Conservation (phyloP, 257 asterid genomes). For the Sherardia arvensis region DNA sequence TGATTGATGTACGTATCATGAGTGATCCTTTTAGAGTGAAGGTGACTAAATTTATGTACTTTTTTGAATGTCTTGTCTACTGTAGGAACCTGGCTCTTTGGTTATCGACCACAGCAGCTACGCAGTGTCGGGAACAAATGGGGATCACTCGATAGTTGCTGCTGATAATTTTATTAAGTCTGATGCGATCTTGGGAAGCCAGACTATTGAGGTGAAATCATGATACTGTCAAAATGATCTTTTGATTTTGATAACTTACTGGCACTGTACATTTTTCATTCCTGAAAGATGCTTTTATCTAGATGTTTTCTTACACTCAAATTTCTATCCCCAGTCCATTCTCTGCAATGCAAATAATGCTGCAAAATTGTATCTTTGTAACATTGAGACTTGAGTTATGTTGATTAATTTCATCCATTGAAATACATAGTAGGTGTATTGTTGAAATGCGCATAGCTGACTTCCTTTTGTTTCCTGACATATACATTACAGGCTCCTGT, state of each 20-base stretch:
- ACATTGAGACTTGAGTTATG: neutral
- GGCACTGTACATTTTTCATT: neutral
- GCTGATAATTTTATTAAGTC: constrained; percentile 55
- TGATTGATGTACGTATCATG: neutral
- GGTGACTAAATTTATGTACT: neutral
- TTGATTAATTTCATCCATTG: neutral
- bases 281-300: neutral
- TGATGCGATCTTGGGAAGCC: constrained; percentile 54
- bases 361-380: neutral
- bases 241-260: neutral
- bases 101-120: constrained; percentile 64
- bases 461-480: constrained; percentile 4
- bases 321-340: neutral
- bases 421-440: neutral
- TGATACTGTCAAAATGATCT: neutral
- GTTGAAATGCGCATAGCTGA: neutral
- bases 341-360: neutral
- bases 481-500: constrained; percentile 58
- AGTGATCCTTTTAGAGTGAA: neutral
- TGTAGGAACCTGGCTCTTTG: constrained; percentile 58
- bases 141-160: constrained; percentile 71
- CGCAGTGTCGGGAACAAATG: constrained; percentile 57
- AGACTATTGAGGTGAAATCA: constrained; percentile 46
- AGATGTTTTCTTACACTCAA: neutral
- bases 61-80: neutral